Conservation (phyloP, 2,329 filamentous ascomycete genomes). For the Penicillium sp. region DNA sequence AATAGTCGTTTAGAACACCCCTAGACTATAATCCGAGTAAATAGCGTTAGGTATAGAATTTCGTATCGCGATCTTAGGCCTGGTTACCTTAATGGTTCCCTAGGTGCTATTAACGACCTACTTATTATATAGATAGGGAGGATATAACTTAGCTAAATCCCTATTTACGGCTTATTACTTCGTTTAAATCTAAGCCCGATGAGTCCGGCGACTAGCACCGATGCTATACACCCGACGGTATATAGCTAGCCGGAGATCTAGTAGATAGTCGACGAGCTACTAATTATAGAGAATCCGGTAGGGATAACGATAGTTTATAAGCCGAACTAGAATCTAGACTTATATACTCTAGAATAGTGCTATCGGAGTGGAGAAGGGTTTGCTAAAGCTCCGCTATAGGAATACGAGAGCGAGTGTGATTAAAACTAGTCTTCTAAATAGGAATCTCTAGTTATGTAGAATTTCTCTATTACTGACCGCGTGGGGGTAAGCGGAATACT, state of each 20-base stretch:
- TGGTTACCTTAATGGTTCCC: background rate
- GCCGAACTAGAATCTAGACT: conserved; percentile 12
- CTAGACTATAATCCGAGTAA: conserved; percentile 26
- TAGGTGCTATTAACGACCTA: background rate
- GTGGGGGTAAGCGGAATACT: conserved; percentile 13
- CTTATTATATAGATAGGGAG: conserved; percentile 17
- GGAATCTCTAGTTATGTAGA: conserved; percentile 7
- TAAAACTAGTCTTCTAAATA: conserved; percentile 19
- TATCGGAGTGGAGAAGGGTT: conserved; percentile 11
- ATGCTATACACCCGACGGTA: conserved; percentile 5
- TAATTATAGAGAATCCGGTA: conserved; percentile 4
- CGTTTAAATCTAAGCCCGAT: conserved; percentile 19
- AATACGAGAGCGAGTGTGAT: conserved; percentile 16
- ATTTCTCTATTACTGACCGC: conserved; percentile 22
- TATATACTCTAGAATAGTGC: conserved; percentile 8
- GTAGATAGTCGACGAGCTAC: conserved; percentile 13
- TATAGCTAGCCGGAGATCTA: conserved; percentile 17
- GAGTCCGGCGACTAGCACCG: conserved; percentile 6
- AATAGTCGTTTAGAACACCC: conserved; percentile 21
- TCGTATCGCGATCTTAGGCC: background rate
- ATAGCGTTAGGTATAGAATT: conserved; percentile 27
- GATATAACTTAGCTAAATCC: conserved; percentile 25
- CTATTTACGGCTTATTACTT: conserved; percentile 19
- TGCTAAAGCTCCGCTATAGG: conserved; percentile 14
- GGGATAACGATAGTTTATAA: conserved; percentile 20